Base-by-base conservation (phyloP, 2,329 filamentous ascomycete species). In the Nannizziopsis barbatae region DNA sequence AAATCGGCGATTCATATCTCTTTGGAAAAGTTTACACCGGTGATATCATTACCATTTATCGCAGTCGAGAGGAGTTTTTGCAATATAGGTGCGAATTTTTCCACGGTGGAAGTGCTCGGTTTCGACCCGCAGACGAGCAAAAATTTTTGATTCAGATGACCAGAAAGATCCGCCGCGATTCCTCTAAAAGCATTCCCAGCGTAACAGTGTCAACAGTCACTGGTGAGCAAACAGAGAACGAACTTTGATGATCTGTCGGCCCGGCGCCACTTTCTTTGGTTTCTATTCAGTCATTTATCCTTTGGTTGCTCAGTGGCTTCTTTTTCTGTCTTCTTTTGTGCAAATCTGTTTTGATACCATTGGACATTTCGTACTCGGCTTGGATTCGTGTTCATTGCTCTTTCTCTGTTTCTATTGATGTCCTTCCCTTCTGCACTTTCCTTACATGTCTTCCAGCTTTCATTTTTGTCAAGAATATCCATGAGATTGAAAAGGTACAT, bases 11-110 rank as follows among this genome's bases (percentile, higher is more conserved):
- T 8, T 71, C 73, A 8, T 71, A 70, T 11, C 68, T 79, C 1
- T 86, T 76, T 41, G 80, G 84, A 20, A 78, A 80, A 48, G 65
- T 95, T 11, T 78, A 87, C 60, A 79, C 84, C 31, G 86, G 85
- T 1, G 90, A 95, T 61, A 72, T 79, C 18, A 76, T 95, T 42
- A 77, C 80, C 1, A 76, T 94, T 5, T 93, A 81, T 74, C 71
- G 78, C 38, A n/a, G 65, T 70, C 38, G 58, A 58, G 40, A 61
- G 31, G 56, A 65, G 45, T 72, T 62, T 49, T 54, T 73, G 27
- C 65, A 65, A 35, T 67, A 72, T 43, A 56, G 61, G 15, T 71
- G 69, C 49, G 70, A 72, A 37, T 71, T 73, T 45, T 69, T 66
- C 27, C 65, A 70, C 47, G 70, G 70, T 5, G 63, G 68, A n/a